Percentiles rank a stretch among this genome's conserved stretches.
Conservation (phyloP, 129 eudicot species). For the Solidago caesia region DNA sequence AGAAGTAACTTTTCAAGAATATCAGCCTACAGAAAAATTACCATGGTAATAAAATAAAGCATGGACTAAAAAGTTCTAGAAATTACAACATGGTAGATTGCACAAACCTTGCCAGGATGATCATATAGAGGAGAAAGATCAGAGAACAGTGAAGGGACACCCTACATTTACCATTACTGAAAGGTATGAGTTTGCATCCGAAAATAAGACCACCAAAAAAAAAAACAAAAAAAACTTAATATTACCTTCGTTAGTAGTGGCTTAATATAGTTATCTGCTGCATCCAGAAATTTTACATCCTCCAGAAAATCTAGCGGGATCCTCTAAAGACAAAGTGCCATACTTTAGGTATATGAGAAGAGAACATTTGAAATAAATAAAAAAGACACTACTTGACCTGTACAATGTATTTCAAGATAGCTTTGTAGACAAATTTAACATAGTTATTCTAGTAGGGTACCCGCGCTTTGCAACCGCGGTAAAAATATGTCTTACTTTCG, state of each 20-base stretch:
- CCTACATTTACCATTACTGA: conserved; percentile 42
- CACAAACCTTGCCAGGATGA: conserved; percentile 85
- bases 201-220: not conserved
- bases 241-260: conserved; percentile 84
- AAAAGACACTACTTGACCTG: not conserved
- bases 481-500: no score
- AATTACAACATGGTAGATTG: conserved; percentile 5
- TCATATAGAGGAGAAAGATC: conserved; percentile 92
- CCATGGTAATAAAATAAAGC: not conserved
- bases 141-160: conserved; percentile 91
- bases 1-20: conserved; percentile 62
- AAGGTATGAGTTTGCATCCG: conserved; percentile 18
- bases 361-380: not conserved
- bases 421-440: not conserved
- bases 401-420: not conserved
- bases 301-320: conserved; percentile 88
- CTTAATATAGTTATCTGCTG: conserved; percentile 70
- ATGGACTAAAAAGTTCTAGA: not conserved
- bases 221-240: not conserved
- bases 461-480: no score
- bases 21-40: conserved; percentile 55
- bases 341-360: conserved; percentile 6
- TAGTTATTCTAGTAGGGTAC: not conserved
- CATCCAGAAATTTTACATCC: conserved; percentile 63
- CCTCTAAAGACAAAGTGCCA: conserved; percentile 47